A percentile compares a stretch with the other conserved stretches of the same genome.
phyloP scores from a whole-genome alignment of 2,329 filamentous ascomycete species.

The Kalaharituber pfeilii region DNA sequence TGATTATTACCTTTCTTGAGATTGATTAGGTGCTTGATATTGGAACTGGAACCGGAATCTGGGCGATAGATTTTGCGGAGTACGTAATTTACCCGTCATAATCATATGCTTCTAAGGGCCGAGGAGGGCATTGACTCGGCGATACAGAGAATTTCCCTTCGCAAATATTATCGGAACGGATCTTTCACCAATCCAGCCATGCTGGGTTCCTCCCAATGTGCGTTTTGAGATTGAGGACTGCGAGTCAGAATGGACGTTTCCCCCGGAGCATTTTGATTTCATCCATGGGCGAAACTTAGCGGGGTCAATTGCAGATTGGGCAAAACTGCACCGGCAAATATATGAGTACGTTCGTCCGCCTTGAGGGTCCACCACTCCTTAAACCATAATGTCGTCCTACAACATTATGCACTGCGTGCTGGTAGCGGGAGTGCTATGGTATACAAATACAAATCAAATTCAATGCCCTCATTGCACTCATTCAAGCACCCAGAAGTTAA shows the following conservation, averaged over 20 bases:
- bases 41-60: too few relatives aligned
- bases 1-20: too few relatives aligned
- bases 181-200: neutral
- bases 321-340: slow-evolving; percentile 36
- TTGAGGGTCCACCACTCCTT: neutral
- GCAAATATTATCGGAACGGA: neutral
- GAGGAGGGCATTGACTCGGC: too few relatives aligned
- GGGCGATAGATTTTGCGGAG: neutral
- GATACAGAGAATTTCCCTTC: neutral
- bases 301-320: slow-evolving; percentile 41
- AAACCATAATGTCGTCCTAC: too few relatives aligned
- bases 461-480: too few relatives aligned
- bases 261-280: slow-evolving; percentile 17
- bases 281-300: slow-evolving; percentile 31
- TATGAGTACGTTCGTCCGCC: slow-evolving; percentile 24
- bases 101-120: too few relatives aligned
- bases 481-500: too few relatives aligned
- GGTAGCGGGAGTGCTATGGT: too few relatives aligned
- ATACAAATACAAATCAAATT: too few relatives aligned
- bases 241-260: slow-evolving; percentile 12
- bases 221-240: slow-evolving; percentile 17
- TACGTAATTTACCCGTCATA: too few relatives aligned
- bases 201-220: slow-evolving; percentile 13
- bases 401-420: too few relatives aligned
- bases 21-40: too few relatives aligned